phyloP scores from a whole-genome alignment of 2,329 filamentous ascomycete genomes.

The Escovopsis sp. region DNA sequence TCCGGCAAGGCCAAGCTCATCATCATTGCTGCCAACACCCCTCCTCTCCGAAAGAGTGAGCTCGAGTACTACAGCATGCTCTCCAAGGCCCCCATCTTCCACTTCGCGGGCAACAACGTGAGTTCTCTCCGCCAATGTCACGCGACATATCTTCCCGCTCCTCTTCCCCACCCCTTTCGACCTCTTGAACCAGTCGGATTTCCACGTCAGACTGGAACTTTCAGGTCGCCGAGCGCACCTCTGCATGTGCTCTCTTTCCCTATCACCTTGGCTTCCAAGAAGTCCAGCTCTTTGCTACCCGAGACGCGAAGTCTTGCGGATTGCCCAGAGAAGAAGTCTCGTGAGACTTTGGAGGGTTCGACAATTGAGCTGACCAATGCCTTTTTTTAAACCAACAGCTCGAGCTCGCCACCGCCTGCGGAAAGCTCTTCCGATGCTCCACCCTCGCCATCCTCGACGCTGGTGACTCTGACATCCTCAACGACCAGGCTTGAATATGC shows the following conservation, averaged over 20 bases:
- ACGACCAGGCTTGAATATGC: slow-evolving; percentile 46
- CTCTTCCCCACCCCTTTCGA: too few species aligned
- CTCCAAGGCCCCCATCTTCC: slow-evolving; percentile 88
- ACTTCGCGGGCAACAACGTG: slow-evolving; percentile 98
- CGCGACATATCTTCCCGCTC: slow-evolving; percentile 4
- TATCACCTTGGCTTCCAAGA: slow-evolving; percentile 6
- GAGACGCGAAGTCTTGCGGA: slow-evolving; percentile 20
- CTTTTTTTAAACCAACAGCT: slow-evolving; percentile 58
- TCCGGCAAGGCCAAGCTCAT: slow-evolving; percentile 97
- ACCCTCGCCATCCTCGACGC: slow-evolving; percentile 96
- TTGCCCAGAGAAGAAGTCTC: slow-evolving; percentile 86
- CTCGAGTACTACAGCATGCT: slow-evolving; percentile 92
- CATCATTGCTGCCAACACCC: slow-evolving; percentile 86
- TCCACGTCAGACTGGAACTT: too few species aligned
- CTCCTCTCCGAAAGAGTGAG: slow-evolving; percentile 94
- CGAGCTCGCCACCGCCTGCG: slow-evolving; percentile 93
- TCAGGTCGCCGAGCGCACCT: too few species aligned
- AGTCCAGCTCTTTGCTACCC: slow-evolving; percentile 8
- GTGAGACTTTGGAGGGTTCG: slow-evolving; percentile 76
- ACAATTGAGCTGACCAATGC: slow-evolving; percentile 39
- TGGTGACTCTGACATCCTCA: slow-evolving; percentile 96
- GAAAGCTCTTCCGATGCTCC: slow-evolving; percentile 96
- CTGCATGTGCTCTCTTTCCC: too few species aligned
- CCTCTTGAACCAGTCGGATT: too few species aligned
- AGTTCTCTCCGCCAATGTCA: slow-evolving; percentile 32